Evolutionary conservation across 129 eudicot species (phyloP).

Genomic region (Silybum marianum): DNA sequence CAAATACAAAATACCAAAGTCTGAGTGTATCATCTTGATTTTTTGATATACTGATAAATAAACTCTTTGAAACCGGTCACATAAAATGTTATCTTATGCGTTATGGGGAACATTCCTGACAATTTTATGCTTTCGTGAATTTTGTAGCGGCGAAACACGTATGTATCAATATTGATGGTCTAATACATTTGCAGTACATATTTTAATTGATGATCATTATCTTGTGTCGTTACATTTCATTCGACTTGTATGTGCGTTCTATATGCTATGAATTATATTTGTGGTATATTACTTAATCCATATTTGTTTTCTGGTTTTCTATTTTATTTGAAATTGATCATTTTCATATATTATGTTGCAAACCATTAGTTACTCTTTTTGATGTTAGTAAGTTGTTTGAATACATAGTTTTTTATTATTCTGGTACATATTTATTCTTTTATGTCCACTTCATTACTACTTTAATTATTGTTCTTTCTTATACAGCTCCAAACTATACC

Average conservation of each 20-base stretch:
- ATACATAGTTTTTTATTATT: background rate
- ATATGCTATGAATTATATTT: background rate
- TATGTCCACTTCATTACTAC: background rate
- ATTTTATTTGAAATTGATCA: background rate
- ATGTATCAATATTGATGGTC: background rate
- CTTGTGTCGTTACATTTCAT: too few relatives aligned
- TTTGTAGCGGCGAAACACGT: background rate
- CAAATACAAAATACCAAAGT: background rate
- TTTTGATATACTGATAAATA: background rate
- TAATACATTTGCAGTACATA: background rate
- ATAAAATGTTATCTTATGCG: background rate
- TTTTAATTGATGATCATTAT: background rate
- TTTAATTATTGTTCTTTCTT: background rate
- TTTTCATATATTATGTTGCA: background rate
- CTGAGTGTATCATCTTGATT: too few relatives aligned
- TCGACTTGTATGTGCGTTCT: background rate
- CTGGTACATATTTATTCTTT: background rate
- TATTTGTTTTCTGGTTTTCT: background rate
- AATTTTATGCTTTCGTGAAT: background rate
- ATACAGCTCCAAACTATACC: conserved; percentile 43
- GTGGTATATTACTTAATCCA: background rate
- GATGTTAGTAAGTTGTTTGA: background rate
- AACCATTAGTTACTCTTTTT: background rate
- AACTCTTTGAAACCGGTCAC: background rate
- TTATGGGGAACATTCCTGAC: background rate